Conservation (phyloP, 495 filamentous ascomycete genomes). For the Rhizodiscina lignyota region DNA sequence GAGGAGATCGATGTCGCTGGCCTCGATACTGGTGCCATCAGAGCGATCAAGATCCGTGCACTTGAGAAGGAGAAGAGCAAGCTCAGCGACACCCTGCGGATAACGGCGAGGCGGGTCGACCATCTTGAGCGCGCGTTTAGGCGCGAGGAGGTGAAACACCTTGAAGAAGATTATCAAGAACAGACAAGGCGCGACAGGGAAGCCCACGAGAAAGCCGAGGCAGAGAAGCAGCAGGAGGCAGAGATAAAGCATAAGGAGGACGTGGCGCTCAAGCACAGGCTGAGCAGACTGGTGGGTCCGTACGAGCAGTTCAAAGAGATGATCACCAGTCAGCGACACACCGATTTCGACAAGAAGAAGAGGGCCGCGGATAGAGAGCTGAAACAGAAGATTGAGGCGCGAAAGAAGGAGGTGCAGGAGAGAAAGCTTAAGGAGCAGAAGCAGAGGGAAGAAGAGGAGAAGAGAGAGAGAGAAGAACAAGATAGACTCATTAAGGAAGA, state of each 20-base stretch:
- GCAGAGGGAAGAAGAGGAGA: conserved; percentile 70
- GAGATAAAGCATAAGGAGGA: conserved; percentile 81
- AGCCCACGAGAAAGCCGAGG: conserved; percentile 62
- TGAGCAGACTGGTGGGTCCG: conserved; percentile 57
- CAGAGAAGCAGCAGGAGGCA: conserved; percentile 58
- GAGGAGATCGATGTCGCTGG: conserved; percentile 65
- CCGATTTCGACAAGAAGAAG: conserved; percentile 88
- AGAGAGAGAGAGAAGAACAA: conserved; percentile 59
- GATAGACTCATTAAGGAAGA: conserved; percentile 64
- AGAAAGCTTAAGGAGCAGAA: conserved; percentile 55
- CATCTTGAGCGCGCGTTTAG: conserved; percentile 94
- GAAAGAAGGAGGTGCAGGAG: conserved; percentile 70
- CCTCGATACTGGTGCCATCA: conserved; percentile 74
- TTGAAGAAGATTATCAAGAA: conserved; percentile 67
- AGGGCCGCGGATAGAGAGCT: conserved; percentile 79
- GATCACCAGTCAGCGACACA: conserved; percentile 68
- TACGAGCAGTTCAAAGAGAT: conserved; percentile 72
- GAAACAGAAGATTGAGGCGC: conserved; percentile 71
- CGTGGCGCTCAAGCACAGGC: conserved; percentile 79
- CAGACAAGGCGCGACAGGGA: conserved; percentile 70
- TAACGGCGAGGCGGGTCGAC: conserved; percentile 91
- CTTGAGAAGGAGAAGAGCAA: conserved; percentile 96
- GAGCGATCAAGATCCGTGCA: conserved; percentile 84
- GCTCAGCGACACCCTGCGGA: conserved; percentile 71
- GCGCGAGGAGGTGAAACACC: conserved; percentile 84